These are phyloP conservation scores for Geosmithia flava DNA, from an alignment of 2,329 filamentous ascomycete genomes.

Conservation along the genomic window DNA sequence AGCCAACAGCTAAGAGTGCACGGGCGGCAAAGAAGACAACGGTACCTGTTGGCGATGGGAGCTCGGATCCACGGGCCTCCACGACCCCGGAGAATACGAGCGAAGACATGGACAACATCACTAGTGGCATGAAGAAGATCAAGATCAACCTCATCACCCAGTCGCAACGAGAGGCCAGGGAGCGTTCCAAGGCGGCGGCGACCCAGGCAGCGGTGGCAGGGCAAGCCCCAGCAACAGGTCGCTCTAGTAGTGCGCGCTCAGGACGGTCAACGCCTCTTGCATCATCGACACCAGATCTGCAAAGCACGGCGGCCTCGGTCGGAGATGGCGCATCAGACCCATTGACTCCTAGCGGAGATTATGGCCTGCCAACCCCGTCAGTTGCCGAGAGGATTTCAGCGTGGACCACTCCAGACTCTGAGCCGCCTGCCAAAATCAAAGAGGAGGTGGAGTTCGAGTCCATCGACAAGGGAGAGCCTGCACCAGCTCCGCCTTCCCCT, in stretches of 20 bases:
- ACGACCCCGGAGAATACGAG: conserved; percentile 5
- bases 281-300: not conserved
- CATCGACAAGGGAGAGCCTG: not conserved
- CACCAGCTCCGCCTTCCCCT: not conserved
- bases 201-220: too few species aligned
- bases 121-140: conserved; percentile 48
- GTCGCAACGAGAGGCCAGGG: conserved; percentile 42
- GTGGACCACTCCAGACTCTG: not conserved
- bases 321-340: not conserved
- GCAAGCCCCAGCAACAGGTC: not conserved
- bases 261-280: not conserved
- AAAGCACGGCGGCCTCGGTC: not conserved
- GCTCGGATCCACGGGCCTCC: conserved; percentile 1
- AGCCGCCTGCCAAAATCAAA: not conserved
- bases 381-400: not conserved
- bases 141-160: conserved; percentile 50
- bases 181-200: conserved; percentile 13
- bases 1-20: conserved; percentile 18
- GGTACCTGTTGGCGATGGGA: not conserved
- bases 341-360: not conserved
- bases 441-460: not conserved
- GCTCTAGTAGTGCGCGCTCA: not conserved
- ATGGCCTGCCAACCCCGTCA: not conserved
- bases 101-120: conserved; percentile 40
- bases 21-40: conserved; percentile 22